A percentile compares a stretch with the other conserved stretches of the same genome.
These are phyloP conservation scores for Alnus glutinosa DNA, from an alignment of 306 rosid species.

Conservation along the genomic window DNA sequence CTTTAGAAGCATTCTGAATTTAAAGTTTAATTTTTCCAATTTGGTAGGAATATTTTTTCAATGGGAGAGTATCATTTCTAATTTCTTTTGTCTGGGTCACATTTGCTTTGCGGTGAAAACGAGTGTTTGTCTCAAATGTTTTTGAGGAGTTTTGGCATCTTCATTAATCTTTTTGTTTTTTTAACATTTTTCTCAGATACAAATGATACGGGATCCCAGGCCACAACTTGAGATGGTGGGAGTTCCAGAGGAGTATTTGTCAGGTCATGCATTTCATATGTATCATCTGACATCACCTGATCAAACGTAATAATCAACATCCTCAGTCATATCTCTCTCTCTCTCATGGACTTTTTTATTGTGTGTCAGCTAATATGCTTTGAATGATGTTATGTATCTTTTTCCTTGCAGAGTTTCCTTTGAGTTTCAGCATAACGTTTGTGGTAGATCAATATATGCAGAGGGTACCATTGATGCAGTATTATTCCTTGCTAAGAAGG, in stretches of 20 bases:
- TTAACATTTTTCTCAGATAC: constrained; percentile 49
- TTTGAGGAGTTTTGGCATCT: constrained; percentile 8
- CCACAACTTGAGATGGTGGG: constrained; percentile 84
- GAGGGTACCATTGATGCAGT: constrained; percentile 93
- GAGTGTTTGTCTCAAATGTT: neutral
- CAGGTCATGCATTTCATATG: constrained; percentile 90
- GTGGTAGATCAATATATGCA: constrained; percentile 94
- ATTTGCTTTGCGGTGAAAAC: neutral
- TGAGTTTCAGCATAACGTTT: constrained; percentile 94
- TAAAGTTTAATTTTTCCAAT: neutral
- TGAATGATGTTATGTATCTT: neutral
- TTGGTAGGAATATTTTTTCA: neutral
- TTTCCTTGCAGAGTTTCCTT: constrained; percentile 72
- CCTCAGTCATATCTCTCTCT: constrained; percentile 5
- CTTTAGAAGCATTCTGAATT: neutral
- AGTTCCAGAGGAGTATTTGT: constrained; percentile 84
- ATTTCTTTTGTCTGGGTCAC: neutral
- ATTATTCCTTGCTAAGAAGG: constrained; percentile 84
- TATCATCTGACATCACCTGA: constrained; percentile 87
- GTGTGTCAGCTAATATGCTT: neutral
- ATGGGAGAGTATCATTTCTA: neutral
- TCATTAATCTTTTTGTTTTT: neutral
- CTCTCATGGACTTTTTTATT: constrained; percentile 4
- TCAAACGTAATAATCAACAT: constrained; percentile 53
- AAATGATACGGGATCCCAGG: constrained; percentile 78